Base-by-base conservation (phyloP, 257 asterid species). In the Buddleja alternifolia region DNA sequence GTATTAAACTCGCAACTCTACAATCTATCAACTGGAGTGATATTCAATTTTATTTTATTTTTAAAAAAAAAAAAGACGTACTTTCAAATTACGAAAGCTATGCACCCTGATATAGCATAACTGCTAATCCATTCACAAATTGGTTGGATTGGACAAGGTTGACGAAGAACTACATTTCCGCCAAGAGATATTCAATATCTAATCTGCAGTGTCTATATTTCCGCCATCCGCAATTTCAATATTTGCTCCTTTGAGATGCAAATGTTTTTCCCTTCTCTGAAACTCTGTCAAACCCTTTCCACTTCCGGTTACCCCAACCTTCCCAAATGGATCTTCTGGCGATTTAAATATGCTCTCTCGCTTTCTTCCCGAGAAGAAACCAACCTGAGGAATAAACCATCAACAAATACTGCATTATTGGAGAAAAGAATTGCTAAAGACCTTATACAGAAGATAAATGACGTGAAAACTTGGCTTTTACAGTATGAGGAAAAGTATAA, bases 211-310 rank as follows among this genome's bases (percentile, higher is more conserved):
- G 24, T 72, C 88, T 6, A 32, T 60, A 46, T 77, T 79, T 42
- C 80, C 77, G n/a, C 89, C 67, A 41, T 85, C 89, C 4, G 73
- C 47, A 20, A 59, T 67, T 64, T 77, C 90, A 6, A 58, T 71
- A 50, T 80, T 80, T 40, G 85, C 75, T 21, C 94, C 94, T 69
- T 87, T 87, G 17, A 87, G 85, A 77, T 87, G 94, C 63, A 87
- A 78, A 68, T 87, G 94, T 10, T 87, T 87, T 78, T 87, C 94
- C 80, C 94, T 78, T 82, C 63, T 84, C 74, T 84, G 94, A 58
- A 87, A 87, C 15, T 87, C 94, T 4, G 94, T 87, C 77, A 87
- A 76, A 34, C 94, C 90, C 74, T 87, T 87, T 32, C 94, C 94
- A 47, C 90, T 87, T 65, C 94, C 94, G 7, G 90, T 84, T 41